Base-by-base conservation (phyloP, 164 flowering plant genomes). In the Houttuynia cordata region DNA sequence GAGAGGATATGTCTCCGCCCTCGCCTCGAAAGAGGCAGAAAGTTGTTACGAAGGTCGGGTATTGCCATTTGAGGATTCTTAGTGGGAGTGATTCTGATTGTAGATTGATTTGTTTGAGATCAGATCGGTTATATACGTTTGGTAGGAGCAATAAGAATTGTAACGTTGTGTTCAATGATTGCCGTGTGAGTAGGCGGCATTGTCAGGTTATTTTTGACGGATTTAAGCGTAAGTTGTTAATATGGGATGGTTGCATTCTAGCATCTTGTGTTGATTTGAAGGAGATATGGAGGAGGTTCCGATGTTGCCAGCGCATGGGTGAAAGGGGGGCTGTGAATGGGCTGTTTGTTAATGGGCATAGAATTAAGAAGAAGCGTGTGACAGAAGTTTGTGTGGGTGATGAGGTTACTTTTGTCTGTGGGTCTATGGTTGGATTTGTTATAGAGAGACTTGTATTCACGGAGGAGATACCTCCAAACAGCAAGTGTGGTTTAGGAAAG, bases 341-440 rank as follows among this genome's bases (percentile, higher is more conserved):
- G 61, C 79, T 86, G 12, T 87, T 74, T 71, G 81, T 86, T 22
- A 84, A 87, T 67, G 91, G 93, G 59, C 58, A 57, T 68, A 75
- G 75, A 71, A n/a, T 83, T 34, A 60, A 60, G 21, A 65, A 54
- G 20, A 87, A 78, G 0, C 45, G 24, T 41, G 71, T 60, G 12
- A 66, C 62, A 25, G 89, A 76, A 58, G 68, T 86, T 68, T 67
- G 42, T 58, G 80, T 61, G 5, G 96, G 96, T 15, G 88, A 86
- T 70, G 83, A 79, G 77, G 79, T 91, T 59, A 65, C 73, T 24
- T 69, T 90, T 61, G 83, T 61, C 64, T 80, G 81, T 61, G 65
- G 72, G 42, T 12, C 17, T 57, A 67, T 56, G 47, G 56, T 81
- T 58, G 88, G 90, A 10, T 87, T 91, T 78, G 42, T 75, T 34